Percentiles rank a stretch among this genome's conserved stretches.
phyloP scores from a whole-genome alignment of 306 rosid genomes.

The Echinosophora koreensis region DNA sequence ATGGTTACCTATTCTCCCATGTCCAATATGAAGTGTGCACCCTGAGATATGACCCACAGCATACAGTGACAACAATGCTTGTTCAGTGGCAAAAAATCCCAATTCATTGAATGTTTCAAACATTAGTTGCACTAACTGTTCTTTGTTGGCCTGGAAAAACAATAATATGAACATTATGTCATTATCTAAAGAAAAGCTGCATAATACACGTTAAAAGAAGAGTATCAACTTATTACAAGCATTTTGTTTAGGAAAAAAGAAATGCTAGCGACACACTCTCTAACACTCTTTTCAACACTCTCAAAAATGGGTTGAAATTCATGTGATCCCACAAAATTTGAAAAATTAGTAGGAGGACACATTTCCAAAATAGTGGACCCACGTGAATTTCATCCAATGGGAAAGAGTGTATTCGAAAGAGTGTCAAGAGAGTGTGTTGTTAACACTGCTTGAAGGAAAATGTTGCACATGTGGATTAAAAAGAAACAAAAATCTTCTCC shows the following conservation, averaged over 20 bases:
- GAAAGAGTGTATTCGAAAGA: too few relatives aligned
- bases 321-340: too few relatives aligned
- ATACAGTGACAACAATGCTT: conserved; percentile 90
- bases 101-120: conserved; percentile 95
- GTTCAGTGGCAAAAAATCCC: conserved; percentile 94
- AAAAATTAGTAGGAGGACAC: too few relatives aligned
- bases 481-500: neutral
- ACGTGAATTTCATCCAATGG: too few relatives aligned
- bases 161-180: neutral
- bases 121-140: conserved; percentile 93
- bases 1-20: conserved; percentile 87
- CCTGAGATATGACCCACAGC: conserved; percentile 96
- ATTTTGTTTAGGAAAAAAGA: conserved; percentile 22
- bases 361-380: too few relatives aligned
- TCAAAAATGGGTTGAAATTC: too few relatives aligned
- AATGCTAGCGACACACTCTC: too few relatives aligned
- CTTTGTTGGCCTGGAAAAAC: conserved; percentile 77
- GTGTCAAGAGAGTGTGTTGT: too few relatives aligned
- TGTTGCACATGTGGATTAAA: too few relatives aligned
- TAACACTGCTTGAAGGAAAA: too few relatives aligned
- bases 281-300: too few relatives aligned
- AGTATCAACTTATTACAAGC: conserved; percentile 19
- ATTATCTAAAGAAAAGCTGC: neutral
- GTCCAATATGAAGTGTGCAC: conserved; percentile 78
- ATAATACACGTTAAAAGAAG: conserved; percentile 10